Evolutionary conservation across 2,329 filamentous ascomycete genomes (phyloP).

Genomic region (Cytospora piceicola): DNA sequence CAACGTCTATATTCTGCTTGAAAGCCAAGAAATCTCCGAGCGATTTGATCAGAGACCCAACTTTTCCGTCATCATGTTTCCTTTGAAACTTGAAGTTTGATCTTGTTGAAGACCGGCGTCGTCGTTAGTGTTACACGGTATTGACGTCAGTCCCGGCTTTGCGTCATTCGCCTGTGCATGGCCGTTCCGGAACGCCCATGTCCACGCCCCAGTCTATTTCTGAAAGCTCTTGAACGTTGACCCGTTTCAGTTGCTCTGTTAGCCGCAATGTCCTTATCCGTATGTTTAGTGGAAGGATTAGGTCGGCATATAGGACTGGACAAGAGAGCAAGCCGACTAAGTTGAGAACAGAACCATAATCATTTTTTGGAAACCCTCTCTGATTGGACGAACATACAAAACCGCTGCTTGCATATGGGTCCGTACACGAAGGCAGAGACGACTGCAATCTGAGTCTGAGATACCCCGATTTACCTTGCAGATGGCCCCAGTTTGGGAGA

Average conservation of each 20-base stretch:
- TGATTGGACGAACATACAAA: background rate
- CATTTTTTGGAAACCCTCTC: background rate
- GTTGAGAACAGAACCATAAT: background rate
- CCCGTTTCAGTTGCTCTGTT: background rate
- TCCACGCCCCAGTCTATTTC: background rate
- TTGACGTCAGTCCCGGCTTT: conserved; percentile 17
- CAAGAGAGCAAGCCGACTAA: background rate
- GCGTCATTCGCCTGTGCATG: background rate
- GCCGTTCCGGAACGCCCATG: background rate
- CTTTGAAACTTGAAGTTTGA: conserved; percentile 5
- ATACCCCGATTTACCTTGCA: too few relatives aligned
- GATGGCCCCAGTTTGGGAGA: too few relatives aligned
- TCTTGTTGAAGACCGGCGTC: background rate
- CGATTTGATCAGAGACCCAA: background rate
- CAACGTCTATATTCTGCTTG: conserved; percentile 3
- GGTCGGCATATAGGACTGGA: background rate
- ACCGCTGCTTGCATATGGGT: too few relatives aligned
- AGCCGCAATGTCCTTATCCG: background rate
- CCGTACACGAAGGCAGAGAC: too few relatives aligned
- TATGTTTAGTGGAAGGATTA: background rate
- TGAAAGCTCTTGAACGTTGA: background rate
- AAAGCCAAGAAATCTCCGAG: conserved; percentile 18
- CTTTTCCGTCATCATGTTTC: conserved; percentile 8
- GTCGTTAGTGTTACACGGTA: conserved; percentile 18
- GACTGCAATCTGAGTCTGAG: too few relatives aligned